Base-by-base conservation (phyloP, 495 filamentous ascomycete species). In the Tetracladium setigerum region DNA sequence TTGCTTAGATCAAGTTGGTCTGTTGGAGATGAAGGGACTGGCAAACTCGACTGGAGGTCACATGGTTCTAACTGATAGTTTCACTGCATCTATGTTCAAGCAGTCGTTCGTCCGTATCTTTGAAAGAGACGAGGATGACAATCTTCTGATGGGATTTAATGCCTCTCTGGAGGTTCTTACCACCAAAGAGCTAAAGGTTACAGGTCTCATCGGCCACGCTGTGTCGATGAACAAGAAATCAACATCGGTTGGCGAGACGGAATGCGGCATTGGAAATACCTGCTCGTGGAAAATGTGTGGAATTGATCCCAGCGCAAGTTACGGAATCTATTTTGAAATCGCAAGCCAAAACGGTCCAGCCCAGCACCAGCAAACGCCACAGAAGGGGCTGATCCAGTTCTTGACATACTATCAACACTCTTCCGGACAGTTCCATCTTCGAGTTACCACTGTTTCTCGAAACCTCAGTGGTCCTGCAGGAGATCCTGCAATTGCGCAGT, bases 281-380 rank as follows among this genome's bases (percentile, higher is more conserved):
- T 97, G 94, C 67, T 91, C 89, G 1, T 99, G 94, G 94, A 99
- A 97, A 69, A 96, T 99, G 89, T 97, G 92, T 58, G 88, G 87
- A 49, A 95, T 99, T 51, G 89, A 95, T 56, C 94, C 94, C 24
- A 82, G 81, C 41, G 81, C 92, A 22, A 95, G 89, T 56, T 96
- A 96, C 54, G 94, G 89, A 42, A 75, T 97, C 50, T 99, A 97
- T 71, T 99, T 95, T 54, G 94, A 99, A 61, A 92, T 97, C 60
- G 91, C 94, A 38, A 88, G 84, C 60, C 94, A 99, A 69, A 89
- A 86, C 34, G 89, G 89, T 14, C 84, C 92, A 16, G 73, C 87
- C 30, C 85, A 89, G 56, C 82, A 90, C 58, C 86, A 89, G 56
- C 88, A 87, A 59, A 84, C 82, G 16, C 83, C 85, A 39, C 87